Percentiles rank a stretch among this genome's conserved stretches.
These are phyloP conservation scores for Gastroboletus turbinatus DNA, from an alignment of 1,284 basidiomycete genomes.

Conservation along the genomic window DNA sequence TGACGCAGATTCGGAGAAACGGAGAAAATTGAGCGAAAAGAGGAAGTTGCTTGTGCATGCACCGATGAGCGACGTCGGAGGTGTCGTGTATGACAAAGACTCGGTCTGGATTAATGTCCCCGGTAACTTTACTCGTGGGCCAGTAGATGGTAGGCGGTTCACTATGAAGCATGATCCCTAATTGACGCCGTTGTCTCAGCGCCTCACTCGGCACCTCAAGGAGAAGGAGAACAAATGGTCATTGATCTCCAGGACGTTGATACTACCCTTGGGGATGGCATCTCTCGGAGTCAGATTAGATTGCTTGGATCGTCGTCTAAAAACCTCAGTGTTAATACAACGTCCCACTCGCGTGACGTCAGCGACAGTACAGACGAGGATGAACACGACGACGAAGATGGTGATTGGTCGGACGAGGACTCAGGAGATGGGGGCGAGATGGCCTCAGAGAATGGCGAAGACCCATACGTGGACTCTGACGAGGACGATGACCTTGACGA, in stretches of 20 bases:
- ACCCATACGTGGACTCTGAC: neutral
- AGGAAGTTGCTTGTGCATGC: conserved; percentile 92
- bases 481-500: conserved; percentile 12
- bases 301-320: conserved; percentile 81
- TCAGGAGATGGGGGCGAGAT: conserved; percentile 29
- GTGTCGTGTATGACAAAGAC: conserved; percentile 97
- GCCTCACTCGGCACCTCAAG: conserved; percentile 49
- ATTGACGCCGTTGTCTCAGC: conserved; percentile 32
- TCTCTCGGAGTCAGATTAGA: conserved; percentile 81
- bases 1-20: conserved; percentile 88
- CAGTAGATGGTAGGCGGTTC: conserved; percentile 50
- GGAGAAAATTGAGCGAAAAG: conserved; percentile 92
- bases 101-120: conserved; percentile 98
- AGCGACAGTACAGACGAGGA: conserved; percentile 33
- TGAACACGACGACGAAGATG: conserved; percentile 6
- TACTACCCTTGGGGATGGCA: conserved; percentile 81
- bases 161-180: neutral
- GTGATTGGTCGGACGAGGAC: conserved; percentile 14
- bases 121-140: conserved; percentile 84
- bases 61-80: conserved; percentile 98
- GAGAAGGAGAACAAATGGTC: conserved; percentile 97
- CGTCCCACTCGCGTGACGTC: conserved; percentile 18
- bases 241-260: conserved; percentile 91
- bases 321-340: conserved; percentile 41
- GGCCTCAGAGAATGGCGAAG: conserved; percentile 28